These are phyloP conservation scores for Lonicera japonica DNA, from an alignment of 129 eudicot species.

Conservation along the genomic window DNA sequence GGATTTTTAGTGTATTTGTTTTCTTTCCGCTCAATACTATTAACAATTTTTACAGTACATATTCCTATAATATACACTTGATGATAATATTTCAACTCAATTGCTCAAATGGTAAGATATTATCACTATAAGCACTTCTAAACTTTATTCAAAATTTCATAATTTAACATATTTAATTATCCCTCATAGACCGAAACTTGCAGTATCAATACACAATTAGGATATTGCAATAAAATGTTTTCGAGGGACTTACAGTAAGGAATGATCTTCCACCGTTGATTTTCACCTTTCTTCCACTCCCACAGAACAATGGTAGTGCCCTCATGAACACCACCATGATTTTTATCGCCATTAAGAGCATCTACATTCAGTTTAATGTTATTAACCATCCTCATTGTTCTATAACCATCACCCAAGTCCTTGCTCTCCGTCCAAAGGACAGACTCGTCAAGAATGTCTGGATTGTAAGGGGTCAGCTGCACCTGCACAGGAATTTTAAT, in stretches of 20 bases:
- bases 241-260: conserved; percentile 50
- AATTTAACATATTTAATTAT: too few relatives aligned
- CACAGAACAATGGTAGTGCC: conserved; percentile 58
- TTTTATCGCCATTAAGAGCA: conserved; percentile 59
- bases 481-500: conserved; percentile 40
- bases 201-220: too few relatives aligned
- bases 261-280: conserved; percentile 74
- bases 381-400: conserved; percentile 79
- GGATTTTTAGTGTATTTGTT: too few relatives aligned
- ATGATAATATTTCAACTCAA: too few relatives aligned
- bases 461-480: conserved; percentile 57
- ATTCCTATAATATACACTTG: too few relatives aligned
- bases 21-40: too few relatives aligned
- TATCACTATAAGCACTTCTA: too few relatives aligned
- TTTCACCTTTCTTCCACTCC: conserved; percentile 73
- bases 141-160: too few relatives aligned
- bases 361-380: conserved; percentile 69
- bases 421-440: conserved; percentile 88
- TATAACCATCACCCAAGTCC: conserved; percentile 70
- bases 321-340: conserved; percentile 77
- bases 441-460: conserved; percentile 69
- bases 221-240: too few relatives aligned
- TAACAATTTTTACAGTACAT: too few relatives aligned
- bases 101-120: too few relatives aligned
- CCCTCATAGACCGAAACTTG: too few relatives aligned